Base-by-base conservation (phyloP, 1,284 basidiomycete genomes). In the Ustilago cynodontis region DNA sequence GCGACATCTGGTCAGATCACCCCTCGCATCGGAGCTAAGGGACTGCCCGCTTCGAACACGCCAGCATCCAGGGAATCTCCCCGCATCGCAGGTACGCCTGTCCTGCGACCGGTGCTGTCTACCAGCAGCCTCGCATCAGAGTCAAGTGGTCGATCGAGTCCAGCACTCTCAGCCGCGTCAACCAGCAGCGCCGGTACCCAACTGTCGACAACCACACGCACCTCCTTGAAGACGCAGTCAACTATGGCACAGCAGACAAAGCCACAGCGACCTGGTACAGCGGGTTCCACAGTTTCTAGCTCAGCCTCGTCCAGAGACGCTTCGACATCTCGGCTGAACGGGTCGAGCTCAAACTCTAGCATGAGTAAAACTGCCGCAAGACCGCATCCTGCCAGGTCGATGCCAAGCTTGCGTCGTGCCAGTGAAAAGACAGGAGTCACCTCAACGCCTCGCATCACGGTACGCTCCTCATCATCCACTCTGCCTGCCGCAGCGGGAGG, bases 341-440 rank as follows among this genome's bases (percentile, higher is more conserved):
- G 52, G 13, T 56, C 59, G 16, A 51, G 31, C 41, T 41, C 58
- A 16, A 37, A 43, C 43, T 18, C 59, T 3, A 50, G 41, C 20
- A 7, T 8, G 13, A 3, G 24, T 18, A 11, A 5, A 2, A 56
- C 37, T 33, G 29, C 33, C n/a, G 18, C 59, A 11, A 64, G 39
- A 31, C 73, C 73, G 9, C 65, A 76, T 20, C 73, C 73, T 0
- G 61, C 62, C 11, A 59, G 59, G 3, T 76, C 73, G 3, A 76
- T 76, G 73, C 73, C 73, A 6, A 76, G 73, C 51, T 50, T 76
- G n/a, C 64, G 72, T 33, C 68, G 66, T 0, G 43, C 50, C 13
- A 50, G 50, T 35, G 71, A 75, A 2, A 63, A 65, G 47, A 37
- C 65, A 9, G 57, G 51, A 10, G 60, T 64, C 20, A 69, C 66